Conservation (phyloP, 768 basidiomycete genomes). For the Tulasnella sp. region DNA sequence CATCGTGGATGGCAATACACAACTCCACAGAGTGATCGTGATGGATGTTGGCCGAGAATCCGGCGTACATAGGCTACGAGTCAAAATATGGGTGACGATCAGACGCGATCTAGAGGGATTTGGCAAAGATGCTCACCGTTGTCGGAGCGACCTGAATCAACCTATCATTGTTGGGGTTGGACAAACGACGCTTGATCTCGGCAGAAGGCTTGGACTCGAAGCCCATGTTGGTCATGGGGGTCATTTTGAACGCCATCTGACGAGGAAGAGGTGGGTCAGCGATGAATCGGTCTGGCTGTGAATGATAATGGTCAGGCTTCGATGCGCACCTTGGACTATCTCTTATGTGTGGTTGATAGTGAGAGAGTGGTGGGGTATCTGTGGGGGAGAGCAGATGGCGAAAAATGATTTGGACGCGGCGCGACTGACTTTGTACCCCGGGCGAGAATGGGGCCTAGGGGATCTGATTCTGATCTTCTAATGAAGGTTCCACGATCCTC, state of each 20-base stretch:
- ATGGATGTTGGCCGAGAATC: conserved; percentile 53
- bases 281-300: no score
- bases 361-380: no score
- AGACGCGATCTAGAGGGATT: background rate
- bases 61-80: conserved; percentile 77
- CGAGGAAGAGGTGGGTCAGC: no score
- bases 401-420: no score
- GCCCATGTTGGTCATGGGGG: conserved; percentile 13
- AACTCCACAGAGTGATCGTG: conserved; percentile 56
- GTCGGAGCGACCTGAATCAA: conserved; percentile 1
- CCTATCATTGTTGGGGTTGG: conserved; percentile 14
- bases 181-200: conserved; percentile 20
- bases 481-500: no score
- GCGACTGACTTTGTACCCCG: no score
- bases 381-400: no score
- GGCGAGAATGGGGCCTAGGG: no score
- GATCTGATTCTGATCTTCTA: no score
- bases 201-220: conserved; percentile 18
- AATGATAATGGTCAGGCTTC: no score
- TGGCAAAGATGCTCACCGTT: background rate
- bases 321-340: no score
- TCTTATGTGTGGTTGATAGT: no score
- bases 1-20: conserved; percentile 73
- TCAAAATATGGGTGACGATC: background rate
- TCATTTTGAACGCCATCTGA: conserved; percentile 10